These are phyloP conservation scores for Fraxinus latifolia DNA, from an alignment of 305 asterid species.

Conservation along the genomic window DNA sequence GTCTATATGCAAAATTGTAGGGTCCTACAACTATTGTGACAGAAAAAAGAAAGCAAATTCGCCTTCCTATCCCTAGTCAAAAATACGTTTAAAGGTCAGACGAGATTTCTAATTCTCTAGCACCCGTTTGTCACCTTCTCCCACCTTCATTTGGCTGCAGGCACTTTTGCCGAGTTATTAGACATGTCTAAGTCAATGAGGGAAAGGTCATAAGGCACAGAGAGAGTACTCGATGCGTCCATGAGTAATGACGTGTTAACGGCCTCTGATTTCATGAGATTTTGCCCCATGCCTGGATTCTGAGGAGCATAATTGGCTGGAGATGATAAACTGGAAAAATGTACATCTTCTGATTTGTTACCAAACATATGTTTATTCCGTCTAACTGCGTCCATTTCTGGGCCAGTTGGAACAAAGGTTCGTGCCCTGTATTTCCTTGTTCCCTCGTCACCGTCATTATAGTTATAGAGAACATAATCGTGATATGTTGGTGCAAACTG, in stretches of 20 bases:
- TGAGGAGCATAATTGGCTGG: conserved; percentile 41
- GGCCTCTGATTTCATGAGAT: conserved; percentile 46
- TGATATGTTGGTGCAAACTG: conserved; percentile 98
- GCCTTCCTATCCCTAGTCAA: background rate
- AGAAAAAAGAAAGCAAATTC: background rate
- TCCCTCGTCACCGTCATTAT: conserved; percentile 73
- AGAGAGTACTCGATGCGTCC: conserved; percentile 39
- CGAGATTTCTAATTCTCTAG: background rate
- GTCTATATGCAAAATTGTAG: background rate
- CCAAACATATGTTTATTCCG: conserved; percentile 61
- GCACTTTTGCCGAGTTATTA: conserved; percentile 47
- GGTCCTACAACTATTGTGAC: background rate
- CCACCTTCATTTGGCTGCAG: conserved; percentile 42
- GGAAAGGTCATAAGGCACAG: conserved; percentile 54
- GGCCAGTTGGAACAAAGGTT: conserved; percentile 85
- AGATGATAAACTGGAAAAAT: conserved; percentile 48
- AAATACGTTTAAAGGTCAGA: background rate
- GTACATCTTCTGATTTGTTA: conserved; percentile 65
- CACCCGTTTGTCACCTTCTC: conserved; percentile 33
- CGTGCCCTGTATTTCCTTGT: conserved; percentile 20
- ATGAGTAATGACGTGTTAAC: conserved; percentile 48
- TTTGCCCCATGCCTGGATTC: conserved; percentile 29
- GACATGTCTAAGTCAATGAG: conserved; percentile 71
- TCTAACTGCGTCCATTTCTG: conserved; percentile 88
- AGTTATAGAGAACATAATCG: conserved; percentile 92